These are phyloP conservation scores for Neurospora sublineolata DNA, from an alignment of 495 filamentous ascomycete species.

Conservation along the genomic window DNA sequence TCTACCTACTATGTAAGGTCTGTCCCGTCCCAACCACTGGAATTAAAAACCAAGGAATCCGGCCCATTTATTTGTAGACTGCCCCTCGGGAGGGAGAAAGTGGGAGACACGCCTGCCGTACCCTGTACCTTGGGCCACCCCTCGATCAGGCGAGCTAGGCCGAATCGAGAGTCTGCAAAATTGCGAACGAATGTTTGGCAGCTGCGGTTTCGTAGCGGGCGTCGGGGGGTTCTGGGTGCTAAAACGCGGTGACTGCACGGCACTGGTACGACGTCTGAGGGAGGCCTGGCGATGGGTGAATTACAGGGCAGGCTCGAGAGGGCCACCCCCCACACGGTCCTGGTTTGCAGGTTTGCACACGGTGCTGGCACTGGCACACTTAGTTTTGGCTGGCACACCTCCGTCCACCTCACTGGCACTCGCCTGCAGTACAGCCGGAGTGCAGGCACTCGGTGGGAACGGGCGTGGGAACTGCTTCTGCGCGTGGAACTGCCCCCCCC, in stretches of 20 bases:
- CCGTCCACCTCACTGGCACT: background rate
- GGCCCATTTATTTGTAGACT: constrained; percentile 2
- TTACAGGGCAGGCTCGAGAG: background rate
- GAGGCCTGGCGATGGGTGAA: background rate
- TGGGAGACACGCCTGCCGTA: constrained; percentile 2
- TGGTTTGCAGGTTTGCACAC: background rate
- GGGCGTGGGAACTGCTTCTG: background rate
- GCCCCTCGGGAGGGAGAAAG: constrained; percentile 1
- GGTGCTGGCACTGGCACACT: background rate
- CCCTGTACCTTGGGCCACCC: constrained; percentile 2
- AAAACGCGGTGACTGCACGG: constrained; percentile 5
- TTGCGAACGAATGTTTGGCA: constrained; percentile 9
- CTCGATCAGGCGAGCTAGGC: constrained; percentile 5
- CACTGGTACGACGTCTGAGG: constrained; percentile 2
- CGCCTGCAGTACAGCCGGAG: constrained; percentile 1
- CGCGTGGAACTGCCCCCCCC: constrained; percentile 10
- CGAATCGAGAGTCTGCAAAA: constrained; percentile 17
- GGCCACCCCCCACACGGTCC: constrained; percentile 12
- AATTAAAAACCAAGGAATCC: background rate
- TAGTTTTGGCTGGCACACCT: background rate
- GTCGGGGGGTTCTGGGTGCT: constrained; percentile 4
- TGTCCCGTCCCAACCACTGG: background rate
- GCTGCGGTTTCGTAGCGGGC: background rate
- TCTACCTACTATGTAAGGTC: too few species aligned
- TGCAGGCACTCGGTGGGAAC: background rate